Conservation (phyloP, 306 rosid species). For the Carpinus viminea region DNA sequence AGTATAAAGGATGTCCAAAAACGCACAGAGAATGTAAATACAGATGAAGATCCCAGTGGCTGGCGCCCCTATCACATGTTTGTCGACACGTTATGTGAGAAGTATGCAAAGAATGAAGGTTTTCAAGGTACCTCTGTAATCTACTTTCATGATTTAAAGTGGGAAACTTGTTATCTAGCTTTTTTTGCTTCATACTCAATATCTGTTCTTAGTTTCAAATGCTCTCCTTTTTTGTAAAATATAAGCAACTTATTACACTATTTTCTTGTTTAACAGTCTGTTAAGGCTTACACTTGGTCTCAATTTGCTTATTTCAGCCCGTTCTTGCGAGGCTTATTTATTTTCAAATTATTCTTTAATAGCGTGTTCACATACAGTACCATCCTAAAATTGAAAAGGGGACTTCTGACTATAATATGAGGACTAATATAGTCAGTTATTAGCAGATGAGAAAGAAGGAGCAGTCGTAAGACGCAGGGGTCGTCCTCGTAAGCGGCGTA, state of each 20-base stretch:
- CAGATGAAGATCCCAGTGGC: constrained; percentile 96
- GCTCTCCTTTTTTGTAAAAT: background rate
- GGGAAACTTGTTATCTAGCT: background rate
- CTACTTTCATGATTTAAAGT: background rate
- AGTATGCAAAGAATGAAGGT: constrained; percentile 77
- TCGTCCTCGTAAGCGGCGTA: constrained; percentile 79
- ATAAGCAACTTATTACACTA: constrained; percentile 5
- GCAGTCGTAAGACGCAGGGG: constrained; percentile 72
- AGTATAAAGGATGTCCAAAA: constrained; percentile 76
- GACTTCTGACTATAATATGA: constrained; percentile 2
- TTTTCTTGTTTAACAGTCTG: background rate
- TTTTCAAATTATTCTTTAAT: background rate
- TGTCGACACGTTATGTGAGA: constrained; percentile 66
- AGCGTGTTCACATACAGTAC: background rate
- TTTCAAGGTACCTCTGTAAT: constrained; percentile 55
- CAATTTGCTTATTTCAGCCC: too few species aligned
- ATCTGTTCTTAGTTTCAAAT: background rate
- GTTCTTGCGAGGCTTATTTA: background rate
- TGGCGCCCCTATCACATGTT: constrained; percentile 88
- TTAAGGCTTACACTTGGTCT: too few species aligned
- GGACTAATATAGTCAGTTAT: constrained; percentile 17
- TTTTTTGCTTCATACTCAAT: constrained; percentile 5
- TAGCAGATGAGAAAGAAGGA: constrained; percentile 86
- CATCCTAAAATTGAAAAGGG: constrained; percentile 17
- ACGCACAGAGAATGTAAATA: constrained; percentile 66